Evolutionary conservation across 495 filamentous ascomycete species (phyloP).

Genomic region (Hypoxylon fuscum): DNA sequence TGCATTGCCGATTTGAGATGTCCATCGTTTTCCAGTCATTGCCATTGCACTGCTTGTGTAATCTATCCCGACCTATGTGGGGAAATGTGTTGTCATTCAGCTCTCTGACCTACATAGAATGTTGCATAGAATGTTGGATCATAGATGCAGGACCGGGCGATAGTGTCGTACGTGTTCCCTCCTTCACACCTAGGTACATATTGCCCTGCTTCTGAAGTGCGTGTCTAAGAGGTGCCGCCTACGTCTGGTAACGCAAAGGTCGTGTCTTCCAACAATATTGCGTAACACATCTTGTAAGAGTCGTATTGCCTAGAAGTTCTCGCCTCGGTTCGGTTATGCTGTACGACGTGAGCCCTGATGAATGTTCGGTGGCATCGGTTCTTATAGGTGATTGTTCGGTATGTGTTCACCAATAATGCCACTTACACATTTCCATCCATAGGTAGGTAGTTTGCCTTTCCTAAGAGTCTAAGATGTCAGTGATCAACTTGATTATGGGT

Average conservation of each 20-base stretch:
- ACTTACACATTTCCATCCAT: too few relatives aligned
- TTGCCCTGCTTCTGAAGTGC: neutral
- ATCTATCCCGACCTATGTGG: constrained; percentile 16
- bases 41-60: neutral
- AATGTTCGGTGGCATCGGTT: constrained; percentile 3
- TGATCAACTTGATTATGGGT: too few relatives aligned
- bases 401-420: too few relatives aligned
- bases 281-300: constrained; percentile 23
- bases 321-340: constrained; percentile 19
- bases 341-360: constrained; percentile 4
- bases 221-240: constrained; percentile 5
- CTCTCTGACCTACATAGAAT: neutral
- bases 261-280: constrained; percentile 19
- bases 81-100: constrained; percentile 26
- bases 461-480: too few relatives aligned
- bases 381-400: neutral
- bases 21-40: neutral
- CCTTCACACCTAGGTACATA: too few relatives aligned
- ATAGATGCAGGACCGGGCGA: neutral
- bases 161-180: constrained; percentile 2
- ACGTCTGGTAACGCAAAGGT: constrained; percentile 14
- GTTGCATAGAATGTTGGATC: neutral
- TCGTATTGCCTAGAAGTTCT: constrained; percentile 28
- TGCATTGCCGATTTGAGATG: neutral
- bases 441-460: too few relatives aligned